Evolutionary conservation across 116 monocot species (phyloP).

Genomic region (Trichopus zeylanicus): DNA sequence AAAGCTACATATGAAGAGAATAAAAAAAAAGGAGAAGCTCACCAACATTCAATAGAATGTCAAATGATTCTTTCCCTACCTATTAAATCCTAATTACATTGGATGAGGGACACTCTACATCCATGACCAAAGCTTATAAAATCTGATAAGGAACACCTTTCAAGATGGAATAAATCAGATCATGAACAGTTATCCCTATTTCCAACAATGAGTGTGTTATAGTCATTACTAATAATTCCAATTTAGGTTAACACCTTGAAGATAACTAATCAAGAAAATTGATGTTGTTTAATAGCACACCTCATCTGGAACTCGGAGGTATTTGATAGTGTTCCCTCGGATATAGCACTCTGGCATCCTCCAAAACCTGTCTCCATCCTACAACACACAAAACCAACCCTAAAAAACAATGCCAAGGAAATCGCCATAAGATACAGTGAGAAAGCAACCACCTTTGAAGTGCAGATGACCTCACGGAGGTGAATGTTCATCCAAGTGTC

Average conservation of each 20-base stretch:
- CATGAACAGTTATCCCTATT: no score
- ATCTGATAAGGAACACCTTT: no score
- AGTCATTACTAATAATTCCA: no score
- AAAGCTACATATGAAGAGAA: no score
- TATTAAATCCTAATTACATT: no score
- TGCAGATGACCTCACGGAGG: conserved; percentile 97
- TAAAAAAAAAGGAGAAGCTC: no score
- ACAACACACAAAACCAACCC: conserved; percentile 11
- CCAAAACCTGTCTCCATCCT: conserved; percentile 96
- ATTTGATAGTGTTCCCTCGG: conserved; percentile 89
- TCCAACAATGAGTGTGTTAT: no score
- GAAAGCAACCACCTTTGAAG: conserved; percentile 69
- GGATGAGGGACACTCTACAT: no score
- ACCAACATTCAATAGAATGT: no score
- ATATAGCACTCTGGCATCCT: conserved; percentile 99
- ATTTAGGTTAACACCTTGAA: not conserved
- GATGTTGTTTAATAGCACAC: conserved; percentile 10
- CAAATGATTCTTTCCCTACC: no score
- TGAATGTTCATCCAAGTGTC: conserved; percentile 99
- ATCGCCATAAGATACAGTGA: not conserved
- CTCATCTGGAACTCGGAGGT: conserved; percentile 94
- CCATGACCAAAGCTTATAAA: no score
- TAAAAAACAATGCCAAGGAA: conserved; percentile 2
- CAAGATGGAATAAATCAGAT: no score
- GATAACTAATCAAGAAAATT: not conserved